Evolutionary conservation across 2,329 filamentous ascomycete species (phyloP), one percentile per base, ranked within the genome.

Genomic region (Calonectria pteridis): DNA sequence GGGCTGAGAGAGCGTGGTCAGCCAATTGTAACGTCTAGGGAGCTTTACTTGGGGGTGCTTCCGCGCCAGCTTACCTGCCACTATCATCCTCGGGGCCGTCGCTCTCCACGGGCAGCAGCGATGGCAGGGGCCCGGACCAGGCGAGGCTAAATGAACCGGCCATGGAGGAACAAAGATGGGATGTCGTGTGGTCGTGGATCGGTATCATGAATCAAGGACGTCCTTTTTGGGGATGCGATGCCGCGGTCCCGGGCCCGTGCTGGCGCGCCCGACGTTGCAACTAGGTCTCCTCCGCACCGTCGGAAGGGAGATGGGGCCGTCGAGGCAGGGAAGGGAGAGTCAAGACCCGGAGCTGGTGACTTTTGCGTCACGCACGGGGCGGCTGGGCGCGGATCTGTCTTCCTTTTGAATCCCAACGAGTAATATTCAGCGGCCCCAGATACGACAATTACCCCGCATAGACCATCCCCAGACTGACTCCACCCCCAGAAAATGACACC

Each of bases 71-170:
- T 43, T 23, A 76, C 74, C 50, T 62, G 11, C 59, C 59, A 11
- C 53, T 43, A 28, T 76, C 69, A 4, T 74, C 72, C 3, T 68
- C 72, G 20, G 43, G 11, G 3, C 40, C 20, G 4, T 65, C 66
- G 33, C 35, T 63, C 16, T 51, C 69, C 66, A 74, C 72, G 33
- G 72, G 72, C 5, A 74, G 40, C 28, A 76, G 72, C n/a, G 69
- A 76, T 6, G 74, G 74, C 50, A 76, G 69, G 31, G 74, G 74
- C 14, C 70, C 71, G 1, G 74, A 64, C 74, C 74, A 76, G 49
- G 66, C 72, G 40, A 69, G 68, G 62, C 43, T 64, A 33, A 75
- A 63, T 3, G 69, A 68, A 63, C 66, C 67, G 16, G 72, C 69
- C 74, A 76, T 76, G 53, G 46, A 29, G 33, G n/a, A 14, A 58